These are phyloP conservation scores for Mixia osmundae DNA, from an alignment of 1,284 basidiomycete species.

Conservation along the genomic window DNA sequence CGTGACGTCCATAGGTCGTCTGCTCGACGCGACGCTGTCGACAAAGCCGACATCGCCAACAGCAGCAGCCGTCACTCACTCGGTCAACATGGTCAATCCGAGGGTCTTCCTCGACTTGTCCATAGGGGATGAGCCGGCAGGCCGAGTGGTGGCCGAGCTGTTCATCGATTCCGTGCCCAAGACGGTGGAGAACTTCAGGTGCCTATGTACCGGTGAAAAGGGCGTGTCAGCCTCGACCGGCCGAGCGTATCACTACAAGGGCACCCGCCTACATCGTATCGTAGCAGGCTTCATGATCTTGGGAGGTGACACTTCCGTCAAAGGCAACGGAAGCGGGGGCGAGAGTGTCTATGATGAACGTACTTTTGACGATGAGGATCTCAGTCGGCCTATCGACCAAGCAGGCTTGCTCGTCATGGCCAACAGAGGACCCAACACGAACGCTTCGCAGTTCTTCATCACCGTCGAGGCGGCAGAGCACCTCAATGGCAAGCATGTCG, in stretches of 20 bases:
- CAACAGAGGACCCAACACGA: constrained; percentile 37
- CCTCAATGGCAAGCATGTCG: constrained; percentile 28
- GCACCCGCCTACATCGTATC: constrained; percentile 38
- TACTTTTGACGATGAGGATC: constrained; percentile 50
- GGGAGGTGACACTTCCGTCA: constrained; percentile 35
- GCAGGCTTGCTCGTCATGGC: constrained; percentile 59
- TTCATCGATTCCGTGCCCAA: constrained; percentile 50
- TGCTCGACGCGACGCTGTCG: too few relatives aligned
- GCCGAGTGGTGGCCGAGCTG: constrained; percentile 54
- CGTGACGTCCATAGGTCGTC: too few relatives aligned
- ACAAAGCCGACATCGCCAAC: too few relatives aligned
- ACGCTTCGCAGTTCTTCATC: constrained; percentile 49
- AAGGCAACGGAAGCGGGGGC: constrained; percentile 55
- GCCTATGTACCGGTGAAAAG: constrained; percentile 66
- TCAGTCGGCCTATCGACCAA: constrained; percentile 37
- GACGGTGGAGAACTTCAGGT: constrained; percentile 73
- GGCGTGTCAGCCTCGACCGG: constrained; percentile 40
- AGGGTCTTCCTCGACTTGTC: constrained; percentile 5
- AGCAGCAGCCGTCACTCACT: too few relatives aligned
- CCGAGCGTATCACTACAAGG: constrained; percentile 56
- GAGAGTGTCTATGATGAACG: constrained; percentile 49
- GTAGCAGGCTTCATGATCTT: constrained; percentile 67
- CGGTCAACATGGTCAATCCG: not conserved
- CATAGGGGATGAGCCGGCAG: not conserved
- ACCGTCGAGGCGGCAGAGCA: constrained; percentile 45